Evolutionary conservation across 2,329 filamentous ascomycete species (phyloP), one percentile per base, ranked within the genome.

Genomic region (Corniculantispora saksenae): DNA sequence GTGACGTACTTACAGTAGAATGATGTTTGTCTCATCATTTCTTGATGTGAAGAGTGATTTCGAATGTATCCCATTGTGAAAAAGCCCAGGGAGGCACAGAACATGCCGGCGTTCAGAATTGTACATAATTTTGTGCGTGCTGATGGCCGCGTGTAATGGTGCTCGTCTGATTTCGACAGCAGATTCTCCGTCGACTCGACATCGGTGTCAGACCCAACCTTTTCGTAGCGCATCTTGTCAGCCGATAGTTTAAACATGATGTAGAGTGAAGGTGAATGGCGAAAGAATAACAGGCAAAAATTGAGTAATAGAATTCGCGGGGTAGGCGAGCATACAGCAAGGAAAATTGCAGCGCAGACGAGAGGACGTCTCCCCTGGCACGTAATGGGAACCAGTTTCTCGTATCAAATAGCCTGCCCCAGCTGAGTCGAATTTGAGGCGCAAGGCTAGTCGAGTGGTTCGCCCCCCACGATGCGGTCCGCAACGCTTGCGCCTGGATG

Each of bases 1-100:
- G 50, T 25, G 6, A 10, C n/a, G n/a, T n/a, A 54, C 35, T 23
- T 54, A 45, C 59, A 62, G 59, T 62, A 62, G 48, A 62, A 62
- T 21, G 59, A 62, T 43, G 48, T 53, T 8, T n/a, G 59, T n/a
- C 29, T 51, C 59, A 62, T 43, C 48, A 62, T 62, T 5, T 62
- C 59, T 9, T 53, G 32, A 9, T 55, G 17, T 0, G 59, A 40
- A 15, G 59, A 48, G 25, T 54, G 35, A n/a, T n/a, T n/a, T 29
- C 47, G 59, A 17, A 54, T 3, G 23, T 54, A 62, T 17, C 48
- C 38, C 13, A 62, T 29, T 5, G 51, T 53, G 35, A 43, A 62
- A 25, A 62, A 45, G 17, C 48, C 45, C 23, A 62, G 1, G 1
- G 59, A 62, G 25, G 48, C 17, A 38, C 59, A 62, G 23, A 62